Conservation (phyloP, 2,329 filamentous ascomycete genomes). For the Clarireedia hainanense region DNA sequence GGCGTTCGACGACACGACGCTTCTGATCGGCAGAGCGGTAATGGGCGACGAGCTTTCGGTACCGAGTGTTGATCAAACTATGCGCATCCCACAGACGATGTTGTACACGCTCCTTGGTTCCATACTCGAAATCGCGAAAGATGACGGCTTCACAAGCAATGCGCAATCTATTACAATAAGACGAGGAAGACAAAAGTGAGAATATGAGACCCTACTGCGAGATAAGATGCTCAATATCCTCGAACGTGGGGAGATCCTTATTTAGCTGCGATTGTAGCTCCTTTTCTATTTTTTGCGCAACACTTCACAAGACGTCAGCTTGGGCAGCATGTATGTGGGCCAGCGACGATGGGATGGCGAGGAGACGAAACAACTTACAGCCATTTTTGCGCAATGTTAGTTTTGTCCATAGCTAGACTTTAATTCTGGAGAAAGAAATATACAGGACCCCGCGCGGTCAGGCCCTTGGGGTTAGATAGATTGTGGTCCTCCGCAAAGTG, state of each 20-base stretch:
- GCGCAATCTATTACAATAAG: conserved; percentile 22
- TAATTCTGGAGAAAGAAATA: neutral
- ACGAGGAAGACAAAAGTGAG: neutral
- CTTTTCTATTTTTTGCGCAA: conserved; percentile 39
- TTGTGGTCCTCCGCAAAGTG: conserved; percentile 5
- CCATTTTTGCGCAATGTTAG: conserved; percentile 39
- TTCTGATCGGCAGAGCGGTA: conserved; percentile 37
- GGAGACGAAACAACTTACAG: conserved; percentile 34
- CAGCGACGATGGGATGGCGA: neutral
- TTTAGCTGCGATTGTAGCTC: conserved; percentile 40
- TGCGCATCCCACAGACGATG: conserved; percentile 72
- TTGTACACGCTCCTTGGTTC: conserved; percentile 57
- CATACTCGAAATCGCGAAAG: conserved; percentile 63
- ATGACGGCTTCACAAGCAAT: conserved; percentile 63
- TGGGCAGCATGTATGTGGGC: neutral
- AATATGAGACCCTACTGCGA: conserved; percentile 19
- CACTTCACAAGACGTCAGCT: conserved; percentile 23
- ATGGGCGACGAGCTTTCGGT: conserved; percentile 59
- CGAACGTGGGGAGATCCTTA: conserved; percentile 37
- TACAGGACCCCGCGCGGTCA: conserved; percentile 41
- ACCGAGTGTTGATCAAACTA: conserved; percentile 67
- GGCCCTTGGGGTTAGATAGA: conserved; percentile 45
- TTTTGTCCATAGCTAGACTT: conserved; percentile 15
- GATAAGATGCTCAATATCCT: conserved; percentile 36
- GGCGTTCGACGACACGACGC: conserved; percentile 52